Evolutionary conservation across 768 basidiomycete species (phyloP), one percentile per base, ranked within the genome.

Genomic region (Pluteus cervinus): DNA sequence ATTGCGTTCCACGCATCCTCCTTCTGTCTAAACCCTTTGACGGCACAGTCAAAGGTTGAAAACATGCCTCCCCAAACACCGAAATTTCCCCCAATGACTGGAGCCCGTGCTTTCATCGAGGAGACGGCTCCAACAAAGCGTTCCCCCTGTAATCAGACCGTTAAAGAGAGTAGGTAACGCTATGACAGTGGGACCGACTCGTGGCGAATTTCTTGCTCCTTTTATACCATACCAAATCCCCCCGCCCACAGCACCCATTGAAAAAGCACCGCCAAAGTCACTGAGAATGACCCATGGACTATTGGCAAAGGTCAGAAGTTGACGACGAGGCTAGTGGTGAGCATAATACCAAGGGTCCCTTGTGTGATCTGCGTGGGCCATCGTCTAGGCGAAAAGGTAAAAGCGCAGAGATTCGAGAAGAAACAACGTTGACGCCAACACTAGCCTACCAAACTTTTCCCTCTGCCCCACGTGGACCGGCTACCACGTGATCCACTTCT

Each of bases 1-100:
- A 99, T 98, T 28, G 92, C 92, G 56, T 99, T 99, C 92, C 92
- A 99, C 36, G 94, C 87, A 60, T 96, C 93, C 63, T 96, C 92
- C 58, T 97, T 96, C 68, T 96, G 91, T 58, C 92, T 74, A 69
- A 79, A 89, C 10, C 91, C 89, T 64, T 99, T 98, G 50, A 99
- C 86, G 1, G 92, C 92, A 60, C 96, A 99, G 61, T 98, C 96
- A 50, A 96, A 99, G 23, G 90, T 87, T 30, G 92, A 97, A 61
- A 99, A 99, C 80, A 99, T 86, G 48, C 94, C 96, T 57, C 94
- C 88, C 86, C 88, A 90, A 11, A 89, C 84, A 51, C 86, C 85
- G 57, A 94, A 96, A 65, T 97, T 94, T 20, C 94, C 96, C 34
- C 96, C 96, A 8, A 93, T 91, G 18, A 99, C 96, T 3, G 96